Evolutionary conservation across 225 moss, liverwort and hornwort genomes (phyloP).

Genomic region (Asterella californica): DNA sequence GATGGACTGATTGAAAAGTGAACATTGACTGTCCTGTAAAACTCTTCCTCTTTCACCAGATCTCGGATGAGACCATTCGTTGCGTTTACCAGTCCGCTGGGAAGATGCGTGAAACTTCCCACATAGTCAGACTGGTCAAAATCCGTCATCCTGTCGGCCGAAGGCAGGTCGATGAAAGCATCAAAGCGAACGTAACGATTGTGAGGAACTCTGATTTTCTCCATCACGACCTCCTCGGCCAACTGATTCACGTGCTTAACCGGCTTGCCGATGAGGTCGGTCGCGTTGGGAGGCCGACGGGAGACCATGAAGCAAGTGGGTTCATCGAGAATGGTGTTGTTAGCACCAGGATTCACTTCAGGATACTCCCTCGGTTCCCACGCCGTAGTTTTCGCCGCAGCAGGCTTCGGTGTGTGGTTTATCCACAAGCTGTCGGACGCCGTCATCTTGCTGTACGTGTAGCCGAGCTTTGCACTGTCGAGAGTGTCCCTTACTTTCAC

Average conservation of each 20-base stretch:
- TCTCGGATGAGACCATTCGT: no score
- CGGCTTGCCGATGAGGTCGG: constrained; percentile 1
- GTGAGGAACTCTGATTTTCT: constrained; percentile 27
- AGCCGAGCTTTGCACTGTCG: no score
- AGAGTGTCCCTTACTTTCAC: no score
- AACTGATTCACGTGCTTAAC: constrained; percentile 12
- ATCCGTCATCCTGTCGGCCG: constrained; percentile 22
- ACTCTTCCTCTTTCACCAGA: no score
- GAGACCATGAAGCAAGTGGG: neutral
- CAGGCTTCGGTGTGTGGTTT: constrained; percentile 11
- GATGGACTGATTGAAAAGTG: no score
- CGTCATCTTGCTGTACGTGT: no score
- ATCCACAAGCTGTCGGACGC: constrained; percentile 36
- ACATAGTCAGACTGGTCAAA: neutral
- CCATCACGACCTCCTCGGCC: constrained; percentile 37
- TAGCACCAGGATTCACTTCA: neutral
- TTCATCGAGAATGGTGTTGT: neutral
- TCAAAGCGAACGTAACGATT: constrained; percentile 35
- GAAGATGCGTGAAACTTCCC: no score
- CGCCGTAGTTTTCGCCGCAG: neutral
- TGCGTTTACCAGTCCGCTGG: no score
- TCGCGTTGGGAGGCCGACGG: neutral
- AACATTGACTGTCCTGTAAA: no score
- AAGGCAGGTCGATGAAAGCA: constrained; percentile 40
- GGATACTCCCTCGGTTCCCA: constrained; percentile 6